Evolutionary conservation across 2,329 filamentous ascomycete genomes (phyloP), one percentile per base, ranked within the genome.

Genomic region (Bipolaris cookei): DNA sequence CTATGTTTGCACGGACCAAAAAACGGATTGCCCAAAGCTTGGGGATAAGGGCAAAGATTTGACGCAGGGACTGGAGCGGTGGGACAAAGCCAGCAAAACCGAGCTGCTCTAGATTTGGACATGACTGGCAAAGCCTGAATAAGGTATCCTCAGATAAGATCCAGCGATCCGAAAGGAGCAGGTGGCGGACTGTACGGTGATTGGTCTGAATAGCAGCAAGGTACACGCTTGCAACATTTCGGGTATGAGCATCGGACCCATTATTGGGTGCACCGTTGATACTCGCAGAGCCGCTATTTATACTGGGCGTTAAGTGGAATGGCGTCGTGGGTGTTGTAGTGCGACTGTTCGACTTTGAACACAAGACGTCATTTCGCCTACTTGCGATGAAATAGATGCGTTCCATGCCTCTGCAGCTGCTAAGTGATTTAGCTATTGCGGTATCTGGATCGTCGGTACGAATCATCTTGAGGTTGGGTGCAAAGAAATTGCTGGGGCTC

Each of bases 51-150:
- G 69, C 64, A 28, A 81, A 58, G 10, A 81, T 65, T 21, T 70
- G 58, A 6, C 73, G 72, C 6, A 79, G 54, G 1, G 68, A 67
- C 13, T 74, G 70, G 16, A 74, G 54, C 76, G 60, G 83, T 72
- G 56, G 86, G 80, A 87, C 84, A 83, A 80, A 75, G 14, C 83
- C 76, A 6, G 83, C 80, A 20, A 87, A 73, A 23, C 80, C 84
- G 1, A 88, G 74, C 63, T 88, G 85, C 58, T 86, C 84, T 13
- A 88, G 74, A 51, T 86, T 80, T 0, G 85, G 84, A 56, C 84
- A 86, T 8, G 74, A 74, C 47, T 82, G 80, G 30, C 85, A 81
- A 6, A 88, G 72, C 6, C 80, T 79, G 30, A 78, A 79, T 7
- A 88, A 73, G 4, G 82, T 76, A 1, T 77, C 69, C 2, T 79